These are phyloP conservation scores for Vanrija humicola DNA, from an alignment of 1,284 basidiomycete genomes.

Conservation along the genomic window DNA sequence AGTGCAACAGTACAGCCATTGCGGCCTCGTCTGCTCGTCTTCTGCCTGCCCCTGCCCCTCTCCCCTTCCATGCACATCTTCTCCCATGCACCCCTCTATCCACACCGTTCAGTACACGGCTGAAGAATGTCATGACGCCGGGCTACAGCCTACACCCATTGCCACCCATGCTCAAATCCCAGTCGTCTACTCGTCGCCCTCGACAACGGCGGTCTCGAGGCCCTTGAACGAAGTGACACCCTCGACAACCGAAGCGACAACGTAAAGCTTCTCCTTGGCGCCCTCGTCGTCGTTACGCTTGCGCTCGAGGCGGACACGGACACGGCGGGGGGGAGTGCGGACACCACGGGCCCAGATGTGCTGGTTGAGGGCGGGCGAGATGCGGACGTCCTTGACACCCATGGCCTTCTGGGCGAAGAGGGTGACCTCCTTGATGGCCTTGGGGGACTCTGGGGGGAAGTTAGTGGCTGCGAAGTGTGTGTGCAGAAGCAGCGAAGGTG, in stretches of 20 bases:
- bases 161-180: neutral
- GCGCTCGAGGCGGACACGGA: conserved; percentile 90
- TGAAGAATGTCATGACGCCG: conserved; percentile 24
- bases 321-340: conserved; percentile 82
- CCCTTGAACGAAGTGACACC: conserved; percentile 79
- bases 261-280: conserved; percentile 95
- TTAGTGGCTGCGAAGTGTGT: conserved; percentile 5
- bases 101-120: conserved; percentile 11
- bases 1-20: too few relatives aligned
- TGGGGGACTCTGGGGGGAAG: conserved; percentile 59
- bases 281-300: conserved; percentile 92
- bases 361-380: conserved; percentile 92
- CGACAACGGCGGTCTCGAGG: conserved; percentile 74
- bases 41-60: too few relatives aligned
- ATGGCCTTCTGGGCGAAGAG: conserved; percentile 86
- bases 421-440: conserved; percentile 86
- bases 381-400: conserved; percentile 85
- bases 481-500: too few relatives aligned
- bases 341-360: conserved; percentile 77
- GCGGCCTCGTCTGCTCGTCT: too few relatives aligned
- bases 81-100: too few relatives aligned
- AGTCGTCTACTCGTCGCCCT: conserved; percentile 56
- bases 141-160: conserved; percentile 20
- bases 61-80: too few relatives aligned
- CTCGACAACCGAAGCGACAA: conserved; percentile 76